Conservation (phyloP, 1,284 basidiomycete genomes). For the Tilletiopsis washingtonensis region DNA sequence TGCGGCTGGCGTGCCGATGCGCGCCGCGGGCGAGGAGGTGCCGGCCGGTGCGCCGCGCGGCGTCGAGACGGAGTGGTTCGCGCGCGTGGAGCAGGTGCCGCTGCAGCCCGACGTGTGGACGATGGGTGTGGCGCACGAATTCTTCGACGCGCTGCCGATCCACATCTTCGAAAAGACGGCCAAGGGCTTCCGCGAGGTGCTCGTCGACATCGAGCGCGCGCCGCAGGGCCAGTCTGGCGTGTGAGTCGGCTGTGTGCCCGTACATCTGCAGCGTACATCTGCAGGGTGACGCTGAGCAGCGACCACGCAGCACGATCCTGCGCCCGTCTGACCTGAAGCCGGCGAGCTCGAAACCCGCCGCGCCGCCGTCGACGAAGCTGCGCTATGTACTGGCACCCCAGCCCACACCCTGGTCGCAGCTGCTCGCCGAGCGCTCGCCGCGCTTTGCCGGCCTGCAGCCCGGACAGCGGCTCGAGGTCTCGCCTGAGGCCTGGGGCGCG, state of each 20-base stretch:
- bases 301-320: constrained; percentile 21
- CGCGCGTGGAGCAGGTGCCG: constrained; percentile 63
- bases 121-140: constrained; percentile 87
- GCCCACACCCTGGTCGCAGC: constrained; percentile 59
- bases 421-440: constrained; percentile 47
- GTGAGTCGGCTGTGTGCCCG: neutral
- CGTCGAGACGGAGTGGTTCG: constrained; percentile 61
- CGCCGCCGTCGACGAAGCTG: constrained; percentile 42
- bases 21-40: constrained; percentile 11
- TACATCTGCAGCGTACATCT: neutral
- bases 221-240: neutral
- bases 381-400: constrained; percentile 62
- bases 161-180: constrained; percentile 64
- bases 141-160: constrained; percentile 93
- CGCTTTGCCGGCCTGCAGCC: constrained; percentile 29
- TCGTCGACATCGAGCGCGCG: constrained; percentile 56
- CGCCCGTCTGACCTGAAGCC: neutral
- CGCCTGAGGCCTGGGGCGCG: constrained; percentile 37
- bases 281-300: constrained; percentile 7
- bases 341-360: constrained; percentile 8
- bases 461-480: constrained; percentile 41
- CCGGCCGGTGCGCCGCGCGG: constrained; percentile 28
- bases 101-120: constrained; percentile 58
- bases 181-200: constrained; percentile 78
- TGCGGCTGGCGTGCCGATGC: constrained; percentile 19